Base-by-base conservation (phyloP, 148 eudicot species). In the Rhododendron ovatum region DNA sequence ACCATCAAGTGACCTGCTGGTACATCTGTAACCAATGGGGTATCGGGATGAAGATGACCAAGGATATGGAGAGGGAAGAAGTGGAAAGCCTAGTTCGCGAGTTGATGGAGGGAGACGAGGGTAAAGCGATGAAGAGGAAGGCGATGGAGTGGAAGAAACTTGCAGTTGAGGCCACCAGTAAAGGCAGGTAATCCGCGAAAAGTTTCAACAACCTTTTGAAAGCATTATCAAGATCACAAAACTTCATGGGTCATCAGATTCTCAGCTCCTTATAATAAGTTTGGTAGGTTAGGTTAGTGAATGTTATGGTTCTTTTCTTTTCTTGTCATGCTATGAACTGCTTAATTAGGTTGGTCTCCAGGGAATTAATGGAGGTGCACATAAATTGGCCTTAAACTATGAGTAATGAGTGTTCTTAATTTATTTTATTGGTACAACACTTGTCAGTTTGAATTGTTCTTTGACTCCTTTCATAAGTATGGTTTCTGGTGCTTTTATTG, bases 31-130 rank as follows among this genome's bases (percentile, higher is more conserved):
- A 37, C 5, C 86, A 86, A 35, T 92, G 93, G 94, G 91, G 86
- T 20, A 88, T 91, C 1, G 93, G 94, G 4, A 77, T 88, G 90
- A 93, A 91, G 91, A 90, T 93, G 1, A 89, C 84, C 10, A 85
- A 48, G 12, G 76, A 89, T 39, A 90, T 87, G 84, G 91, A 83
- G 83, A 88, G 94, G 65, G 89, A 90, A 1, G 89, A 90, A 47
- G 92, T 93, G 47, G 93, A 87, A 88, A 69, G 35, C 85, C 78
- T 86, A 11, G 95, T 94, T 26, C 88, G 87, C n/a, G 89, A 88
- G 61, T 57, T 93, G 82, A 91, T 94, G 91, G 94, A 89, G 33
- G 94, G 90, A 11, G 92, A 83, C 8, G 82, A 90, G 53, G 94
- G 94, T 2, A 89, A 88, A 87, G 78, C 89, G 84, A 88, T 93